These are phyloP conservation scores for Calocera cornea DNA, from an alignment of 768 basidiomycete species.

Conservation along the genomic window DNA sequence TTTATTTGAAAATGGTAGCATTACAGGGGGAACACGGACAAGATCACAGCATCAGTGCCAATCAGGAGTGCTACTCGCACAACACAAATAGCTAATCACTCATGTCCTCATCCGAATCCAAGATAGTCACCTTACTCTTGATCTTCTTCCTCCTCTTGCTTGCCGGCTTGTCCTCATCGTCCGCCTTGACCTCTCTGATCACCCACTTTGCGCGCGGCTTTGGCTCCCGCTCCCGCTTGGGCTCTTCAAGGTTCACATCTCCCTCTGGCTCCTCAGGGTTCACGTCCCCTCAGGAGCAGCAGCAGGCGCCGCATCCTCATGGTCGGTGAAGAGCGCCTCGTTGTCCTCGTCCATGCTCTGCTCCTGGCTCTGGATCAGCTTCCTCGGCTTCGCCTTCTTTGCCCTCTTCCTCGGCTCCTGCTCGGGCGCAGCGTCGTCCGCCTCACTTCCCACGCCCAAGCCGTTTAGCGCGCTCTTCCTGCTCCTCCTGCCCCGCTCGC, in stretches of 20 bases:
- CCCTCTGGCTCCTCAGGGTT: no score
- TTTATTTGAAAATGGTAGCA: background rate
- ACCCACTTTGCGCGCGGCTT: conserved; percentile 24
- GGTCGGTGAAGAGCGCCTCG: conserved; percentile 54
- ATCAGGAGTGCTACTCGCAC: background rate
- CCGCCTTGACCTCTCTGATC: conserved; percentile 60
- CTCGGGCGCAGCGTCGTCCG: conserved; percentile 25
- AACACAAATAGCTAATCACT: background rate
- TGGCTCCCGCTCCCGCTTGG: no score
- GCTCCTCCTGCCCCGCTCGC: conserved; percentile 10
- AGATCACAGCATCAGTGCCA: background rate
- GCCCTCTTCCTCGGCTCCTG: conserved; percentile 65
- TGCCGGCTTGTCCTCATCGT: conserved; percentile 38
- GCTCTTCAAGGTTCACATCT: no score
- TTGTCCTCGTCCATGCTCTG: conserved; percentile 42
- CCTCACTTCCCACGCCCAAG: conserved; percentile 15
- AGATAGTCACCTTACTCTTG: conserved; percentile 79
- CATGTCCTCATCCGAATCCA: conserved; percentile 57
- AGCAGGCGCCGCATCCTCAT: background rate
- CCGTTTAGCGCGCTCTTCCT: conserved; percentile 38
- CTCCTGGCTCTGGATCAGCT: conserved; percentile 21
- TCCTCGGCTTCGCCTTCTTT: conserved; percentile 58
- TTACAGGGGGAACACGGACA: background rate
- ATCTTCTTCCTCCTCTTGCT: conserved; percentile 45
- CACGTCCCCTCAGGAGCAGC: no score